Base-by-base conservation (phyloP, 2,329 filamentous ascomycete species). In the Didymella arachidicola region DNA sequence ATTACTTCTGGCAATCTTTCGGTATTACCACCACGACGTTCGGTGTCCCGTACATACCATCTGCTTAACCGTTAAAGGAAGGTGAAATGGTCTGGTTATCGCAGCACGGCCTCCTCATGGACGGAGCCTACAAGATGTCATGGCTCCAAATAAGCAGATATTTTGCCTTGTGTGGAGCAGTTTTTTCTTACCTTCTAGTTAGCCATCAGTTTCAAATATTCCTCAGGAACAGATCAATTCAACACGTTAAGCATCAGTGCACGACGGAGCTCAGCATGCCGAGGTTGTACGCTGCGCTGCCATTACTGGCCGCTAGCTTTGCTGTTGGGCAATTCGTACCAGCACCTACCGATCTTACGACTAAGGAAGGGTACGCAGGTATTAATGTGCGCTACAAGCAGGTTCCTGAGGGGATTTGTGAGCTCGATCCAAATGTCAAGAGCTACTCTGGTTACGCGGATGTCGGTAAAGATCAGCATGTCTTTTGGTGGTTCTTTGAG, bases 401-500 rank as follows among this genome's bases (percentile, higher is more conserved):
- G 69, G 83, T 82, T 16, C 79, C 80, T 0, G 49, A 66, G 1
- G 84, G 84, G 3, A 84, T 85, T 55, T 86, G 84, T 63, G 84
- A 87, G 73, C 79, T 83, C 3, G 82, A 84, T 18, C 82, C 82
- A 1, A 79, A 80, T 27, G 83, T 86, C 19, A 85, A 85, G 63
- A 84, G 81, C 27, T 86, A 82, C 65, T 81, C 82, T 1, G 83
- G 84, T 22, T 86, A 86, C 63, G 80, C 84, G 12, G 83, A 85
- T 64, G 78, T 85, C 8, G 79, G 73, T 4, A 76, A 80, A 3
- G 74, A 83, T 39, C 77, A 84, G 57, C 83, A 85, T 66, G 81
- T 84, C 44, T 83, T 86, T 71, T 87, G 81, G 79, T 78, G 80
- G 79, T 81, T 86, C 71, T 86, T 86, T 60, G 83, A 86, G 66